These are phyloP conservation scores for Labyrinthula sp. DNA, from an alignment of 352 stramenopile genomes.

Conservation along the genomic window DNA sequence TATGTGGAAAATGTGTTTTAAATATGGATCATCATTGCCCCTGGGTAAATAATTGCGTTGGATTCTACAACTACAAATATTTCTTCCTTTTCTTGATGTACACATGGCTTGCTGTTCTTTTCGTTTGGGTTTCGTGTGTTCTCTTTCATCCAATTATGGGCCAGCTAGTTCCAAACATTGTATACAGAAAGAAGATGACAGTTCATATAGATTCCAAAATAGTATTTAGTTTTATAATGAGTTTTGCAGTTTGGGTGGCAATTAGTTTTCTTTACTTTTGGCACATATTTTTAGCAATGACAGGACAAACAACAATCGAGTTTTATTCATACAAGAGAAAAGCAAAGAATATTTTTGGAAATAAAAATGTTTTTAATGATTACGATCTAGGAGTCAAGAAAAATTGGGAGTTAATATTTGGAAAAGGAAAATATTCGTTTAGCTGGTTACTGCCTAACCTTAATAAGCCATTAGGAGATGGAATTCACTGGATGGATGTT, in stretches of 20 bases:
- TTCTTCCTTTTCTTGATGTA: slow-evolving; percentile 46
- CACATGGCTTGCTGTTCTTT: neutral
- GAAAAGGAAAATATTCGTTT: slow-evolving; percentile 4
- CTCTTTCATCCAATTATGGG: no score
- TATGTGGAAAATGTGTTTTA: slow-evolving; percentile 32
- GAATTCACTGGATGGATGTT: slow-evolving; percentile 12
- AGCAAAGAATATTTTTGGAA: slow-evolving; percentile 3
- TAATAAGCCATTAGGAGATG: slow-evolving; percentile 14
- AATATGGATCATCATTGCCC: slow-evolving; percentile 39
- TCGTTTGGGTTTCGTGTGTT: no score
- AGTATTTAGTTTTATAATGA: slow-evolving; percentile 8
- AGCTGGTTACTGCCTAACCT: slow-evolving; percentile 3
- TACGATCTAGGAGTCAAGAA: slow-evolving; percentile 16
- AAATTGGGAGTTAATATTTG: slow-evolving; percentile 26
- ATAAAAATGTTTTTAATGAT: no score
- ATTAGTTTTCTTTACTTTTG: slow-evolving; percentile 4
- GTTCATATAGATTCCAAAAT: neutral
- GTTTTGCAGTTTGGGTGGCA: neutral
- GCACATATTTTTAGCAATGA: slow-evolving; percentile 24
- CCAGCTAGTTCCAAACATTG: no score
- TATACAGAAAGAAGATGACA: no score
- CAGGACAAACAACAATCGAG: slow-evolving; percentile 21
- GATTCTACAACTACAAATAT: slow-evolving; percentile 47
- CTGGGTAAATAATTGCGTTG: slow-evolving; percentile 56
- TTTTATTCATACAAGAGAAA: slow-evolving; percentile 6